These are phyloP conservation scores for Pholiota adiposa DNA, from an alignment of 1,284 basidiomycete genomes.

Conservation along the genomic window DNA sequence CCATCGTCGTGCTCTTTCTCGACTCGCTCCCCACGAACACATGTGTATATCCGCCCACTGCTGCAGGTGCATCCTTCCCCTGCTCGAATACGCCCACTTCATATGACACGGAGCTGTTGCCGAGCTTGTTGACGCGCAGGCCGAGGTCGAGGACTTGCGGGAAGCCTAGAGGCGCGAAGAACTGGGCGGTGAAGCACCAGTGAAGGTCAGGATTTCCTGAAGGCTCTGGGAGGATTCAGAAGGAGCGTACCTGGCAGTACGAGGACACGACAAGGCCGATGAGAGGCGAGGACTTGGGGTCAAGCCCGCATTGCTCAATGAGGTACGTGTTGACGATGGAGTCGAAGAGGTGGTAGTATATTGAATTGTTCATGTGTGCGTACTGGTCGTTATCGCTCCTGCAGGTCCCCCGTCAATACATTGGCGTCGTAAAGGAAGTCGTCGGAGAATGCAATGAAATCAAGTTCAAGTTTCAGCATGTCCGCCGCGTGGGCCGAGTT, in stretches of 20 bases:
- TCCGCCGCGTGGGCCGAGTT: background rate
- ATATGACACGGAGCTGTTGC: slow-evolving; percentile 74
- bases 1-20: slow-evolving; percentile 57
- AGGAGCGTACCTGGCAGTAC: slow-evolving; percentile 53
- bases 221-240: background rate
- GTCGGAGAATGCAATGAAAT: background rate
- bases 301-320: slow-evolving; percentile 57
- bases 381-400: slow-evolving; percentile 86
- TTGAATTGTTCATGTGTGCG: slow-evolving; percentile 74
- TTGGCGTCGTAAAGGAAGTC: too few relatives aligned
- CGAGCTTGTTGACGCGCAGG: slow-evolving; percentile 64
- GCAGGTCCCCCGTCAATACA: background rate
- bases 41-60: slow-evolving; percentile 80
- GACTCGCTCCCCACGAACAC: slow-evolving; percentile 71
- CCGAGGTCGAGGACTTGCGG: slow-evolving; percentile 70
- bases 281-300: slow-evolving; percentile 50
- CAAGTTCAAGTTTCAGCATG: background rate
- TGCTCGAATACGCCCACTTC: slow-evolving; percentile 74
- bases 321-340: slow-evolving; percentile 78
- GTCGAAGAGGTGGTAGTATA: slow-evolving; percentile 82
- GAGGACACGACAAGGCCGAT: slow-evolving; percentile 79
- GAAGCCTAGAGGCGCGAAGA: slow-evolving; percentile 70
- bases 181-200: slow-evolving; percentile 40
- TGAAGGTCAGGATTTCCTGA: background rate
- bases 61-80: slow-evolving; percentile 50